These are phyloP conservation scores for Protostelium mycophagum DNA, from an alignment of 78 protist genomes.

Conservation along the genomic window DNA sequence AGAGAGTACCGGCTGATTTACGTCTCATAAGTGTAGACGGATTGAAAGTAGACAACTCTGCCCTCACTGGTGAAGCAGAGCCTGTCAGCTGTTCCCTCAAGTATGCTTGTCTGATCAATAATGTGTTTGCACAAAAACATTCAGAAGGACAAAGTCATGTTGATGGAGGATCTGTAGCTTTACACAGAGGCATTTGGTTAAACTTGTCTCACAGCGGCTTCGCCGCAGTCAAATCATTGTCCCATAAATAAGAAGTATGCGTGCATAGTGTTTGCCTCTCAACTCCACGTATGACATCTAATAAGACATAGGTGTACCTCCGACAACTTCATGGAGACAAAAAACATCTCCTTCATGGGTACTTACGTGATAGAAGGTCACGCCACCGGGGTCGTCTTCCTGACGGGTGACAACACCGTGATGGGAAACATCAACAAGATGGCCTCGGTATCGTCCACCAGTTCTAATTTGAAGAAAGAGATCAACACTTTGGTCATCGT, in stretches of 20 bases:
- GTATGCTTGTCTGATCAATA: no score
- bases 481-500: conserved; percentile 60
- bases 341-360: conserved; percentile 63
- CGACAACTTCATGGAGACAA: conserved; percentile 36
- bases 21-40: conserved; percentile 41
- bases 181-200: not conserved
- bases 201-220: not conserved
- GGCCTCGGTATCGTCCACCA: not conserved
- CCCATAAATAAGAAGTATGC: conserved; percentile 79
- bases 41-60: conserved; percentile 33
- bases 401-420: conserved; percentile 80
- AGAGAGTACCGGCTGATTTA: conserved; percentile 83
- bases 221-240: conserved; percentile 69
- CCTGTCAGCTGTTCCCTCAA: conserved; percentile 5
- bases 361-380: conserved; percentile 62
- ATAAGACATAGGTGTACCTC: not conserved
- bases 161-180: no score
- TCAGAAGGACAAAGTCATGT: no score
- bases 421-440: conserved; percentile 74
- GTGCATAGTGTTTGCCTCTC: not conserved
- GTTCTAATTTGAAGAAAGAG: conserved; percentile 14
- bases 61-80: conserved; percentile 17
- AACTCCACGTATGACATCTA: not conserved
- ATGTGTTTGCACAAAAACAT: no score
- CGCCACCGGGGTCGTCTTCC: conserved; percentile 30